Base-by-base conservation (phyloP, 805 yeast genomes). In the Metschnikowia baotianmanensis region DNA sequence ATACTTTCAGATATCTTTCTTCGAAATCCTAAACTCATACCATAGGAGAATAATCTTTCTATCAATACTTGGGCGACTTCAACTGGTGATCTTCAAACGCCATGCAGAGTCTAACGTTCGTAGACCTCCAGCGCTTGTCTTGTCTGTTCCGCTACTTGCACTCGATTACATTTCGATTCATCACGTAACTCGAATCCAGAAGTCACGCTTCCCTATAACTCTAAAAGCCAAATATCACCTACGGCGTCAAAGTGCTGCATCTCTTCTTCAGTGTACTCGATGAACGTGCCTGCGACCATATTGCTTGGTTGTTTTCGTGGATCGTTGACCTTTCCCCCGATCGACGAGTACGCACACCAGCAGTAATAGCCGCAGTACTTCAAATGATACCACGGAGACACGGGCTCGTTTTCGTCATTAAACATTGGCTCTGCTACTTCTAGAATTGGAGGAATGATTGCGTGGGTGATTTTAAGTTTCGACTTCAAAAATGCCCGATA, bases 271-370 rank as follows among this genome's bases (percentile, higher is more conserved):
- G 31, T 12, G 13, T 12, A 27, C 31, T 12, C 16, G 15, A 27
- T 15, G 5, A 27, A 12, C 31, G 10, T 3, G 3, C 31, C 31
- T 4, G 31, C 10, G 15, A 15, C 13, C 4, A 27, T 10, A 12
- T 15, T 12, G 13, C 13, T 3, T 12, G n/a, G 16, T 2, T 12
- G 10, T 56, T 53, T 45, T 8, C 43, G 38, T 6, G 54, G 57
- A 2, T 48, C 48, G 30, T 45, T 47, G 16, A 47, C 59, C 51
- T 63, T 65, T 2, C 75, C 80, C 16, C 83, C 83, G 46, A 78
- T 65, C 7, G 62, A 51, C 46, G 77, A 76, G 53, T 75, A 77
- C 0, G 82, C 83, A 64, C 83, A 78, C 77, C 82, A 79, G 12
- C 73, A 49, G 48, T 78, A 78, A 12, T 72, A 69, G 28, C 71